phyloP scores from a whole-genome alignment of 371 early-diverging fungal species.

The Syncephalastrum sp. region DNA sequence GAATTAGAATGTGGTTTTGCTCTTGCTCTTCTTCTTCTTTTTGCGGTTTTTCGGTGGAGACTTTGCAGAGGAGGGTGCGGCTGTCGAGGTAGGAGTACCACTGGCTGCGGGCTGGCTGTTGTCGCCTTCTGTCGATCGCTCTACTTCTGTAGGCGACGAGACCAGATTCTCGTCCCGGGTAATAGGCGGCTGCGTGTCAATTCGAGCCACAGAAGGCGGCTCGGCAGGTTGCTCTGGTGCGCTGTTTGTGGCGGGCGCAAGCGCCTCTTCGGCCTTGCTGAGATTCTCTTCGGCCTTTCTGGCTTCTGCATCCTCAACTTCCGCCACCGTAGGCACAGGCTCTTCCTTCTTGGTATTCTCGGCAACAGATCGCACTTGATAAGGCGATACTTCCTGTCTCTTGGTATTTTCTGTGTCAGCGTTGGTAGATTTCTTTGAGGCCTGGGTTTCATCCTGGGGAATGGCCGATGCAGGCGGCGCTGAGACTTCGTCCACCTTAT shows the following conservation, averaged over 20 bases:
- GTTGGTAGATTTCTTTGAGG: background rate
- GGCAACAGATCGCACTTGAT: no score
- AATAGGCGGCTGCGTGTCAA: no score
- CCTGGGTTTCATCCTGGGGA: background rate
- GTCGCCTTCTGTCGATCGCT: background rate
- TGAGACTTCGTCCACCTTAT: background rate
- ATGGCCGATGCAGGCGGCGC: no score
- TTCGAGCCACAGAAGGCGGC: background rate
- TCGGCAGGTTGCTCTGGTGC: background rate
- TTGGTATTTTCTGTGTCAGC: background rate
- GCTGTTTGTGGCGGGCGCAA: background rate
- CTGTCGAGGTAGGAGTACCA: background rate
- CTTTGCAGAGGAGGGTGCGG: background rate
- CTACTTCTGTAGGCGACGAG: constrained; percentile 14
- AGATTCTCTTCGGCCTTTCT: background rate
- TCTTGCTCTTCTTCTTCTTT: constrained; percentile 14
- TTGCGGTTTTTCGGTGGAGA: constrained; percentile 7
- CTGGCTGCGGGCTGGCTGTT: background rate
- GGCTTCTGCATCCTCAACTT: background rate
- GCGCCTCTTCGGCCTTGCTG: background rate
- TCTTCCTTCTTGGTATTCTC: background rate
- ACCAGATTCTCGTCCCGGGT: background rate
- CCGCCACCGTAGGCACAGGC: background rate
- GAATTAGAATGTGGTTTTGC: constrained; percentile 7
- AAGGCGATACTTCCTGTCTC: background rate